These are phyloP conservation scores for Takashimella tepidaria DNA, from an alignment of 1,284 basidiomycete genomes.

Conservation along the genomic window DNA sequence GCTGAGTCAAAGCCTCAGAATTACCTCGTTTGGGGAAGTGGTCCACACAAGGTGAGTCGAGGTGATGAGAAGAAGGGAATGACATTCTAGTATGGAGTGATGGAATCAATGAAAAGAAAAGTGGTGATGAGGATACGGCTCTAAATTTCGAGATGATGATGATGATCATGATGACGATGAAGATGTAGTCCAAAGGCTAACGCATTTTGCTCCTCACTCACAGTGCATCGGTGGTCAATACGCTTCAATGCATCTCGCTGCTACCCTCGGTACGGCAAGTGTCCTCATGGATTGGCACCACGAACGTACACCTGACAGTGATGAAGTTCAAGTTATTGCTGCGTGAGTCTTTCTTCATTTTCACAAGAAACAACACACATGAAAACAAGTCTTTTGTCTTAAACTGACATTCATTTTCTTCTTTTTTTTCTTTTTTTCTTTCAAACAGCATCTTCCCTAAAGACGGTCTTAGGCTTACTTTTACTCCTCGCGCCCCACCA, in stretches of 20 bases:
- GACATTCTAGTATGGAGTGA: too few relatives aligned
- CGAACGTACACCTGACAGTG: slow-evolving; percentile 68
- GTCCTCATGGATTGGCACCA: slow-evolving; percentile 86
- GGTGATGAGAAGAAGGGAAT: slow-evolving; percentile 2
- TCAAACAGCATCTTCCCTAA: slow-evolving; percentile 69
- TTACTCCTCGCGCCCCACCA: slow-evolving; percentile 48
- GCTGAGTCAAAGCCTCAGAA: slow-evolving; percentile 88
- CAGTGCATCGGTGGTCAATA: slow-evolving; percentile 88
- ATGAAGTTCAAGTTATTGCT: slow-evolving; percentile 88
- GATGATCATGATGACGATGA: too few relatives aligned
- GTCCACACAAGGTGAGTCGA: slow-evolving; percentile 64
- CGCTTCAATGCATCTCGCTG: slow-evolving; percentile 83
- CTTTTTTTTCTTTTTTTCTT: slow-evolving; percentile 1
- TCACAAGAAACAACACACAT: not conserved
- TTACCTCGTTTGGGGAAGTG: slow-evolving; percentile 92
- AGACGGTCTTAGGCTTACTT: slow-evolving; percentile 79
- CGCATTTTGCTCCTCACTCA: not conserved
- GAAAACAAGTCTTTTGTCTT: too few relatives aligned
- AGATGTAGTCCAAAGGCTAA: too few relatives aligned
- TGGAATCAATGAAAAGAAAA: too few relatives aligned
- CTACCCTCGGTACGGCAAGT: slow-evolving; percentile 78
- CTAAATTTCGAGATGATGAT: too few relatives aligned
- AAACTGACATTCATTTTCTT: not conserved
- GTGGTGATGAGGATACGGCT: too few relatives aligned
- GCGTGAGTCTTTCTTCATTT: slow-evolving; percentile 49